A percentile compares a stretch with the other conserved stretches of the same genome.
phyloP scores from a whole-genome alignment of 2,329 filamentous ascomycete genomes.

The Clonostachys sp. region DNA sequence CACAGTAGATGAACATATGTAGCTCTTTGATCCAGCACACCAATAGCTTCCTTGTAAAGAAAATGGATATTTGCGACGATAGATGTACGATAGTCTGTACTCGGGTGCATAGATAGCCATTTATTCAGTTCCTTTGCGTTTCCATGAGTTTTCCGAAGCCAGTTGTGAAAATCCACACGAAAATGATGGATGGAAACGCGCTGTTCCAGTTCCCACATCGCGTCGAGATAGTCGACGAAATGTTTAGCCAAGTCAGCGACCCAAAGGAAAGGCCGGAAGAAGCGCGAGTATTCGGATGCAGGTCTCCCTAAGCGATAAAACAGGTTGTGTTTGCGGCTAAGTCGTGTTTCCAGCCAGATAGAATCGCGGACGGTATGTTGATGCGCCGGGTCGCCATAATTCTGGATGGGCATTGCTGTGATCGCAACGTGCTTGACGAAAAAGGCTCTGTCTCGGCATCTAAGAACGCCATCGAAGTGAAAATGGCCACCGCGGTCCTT shows the following conservation, averaged over 20 bases:
- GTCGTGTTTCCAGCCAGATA: slow-evolving; percentile 60
- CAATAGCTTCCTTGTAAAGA: slow-evolving; percentile 59
- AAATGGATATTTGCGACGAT: slow-evolving; percentile 58
- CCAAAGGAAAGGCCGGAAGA: slow-evolving; percentile 64
- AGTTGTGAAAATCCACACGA: slow-evolving; percentile 46
- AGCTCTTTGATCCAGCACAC: slow-evolving; percentile 29
- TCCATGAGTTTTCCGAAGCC: slow-evolving; percentile 44
- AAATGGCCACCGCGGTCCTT: slow-evolving; percentile 26
- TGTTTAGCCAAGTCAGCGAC: slow-evolving; percentile 67
- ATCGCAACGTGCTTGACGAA: slow-evolving; percentile 57
- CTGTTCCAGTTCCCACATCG: slow-evolving; percentile 16
- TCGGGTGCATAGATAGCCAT: slow-evolving; percentile 49
- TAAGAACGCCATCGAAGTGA: slow-evolving; percentile 58
- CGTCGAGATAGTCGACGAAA: slow-evolving; percentile 60
- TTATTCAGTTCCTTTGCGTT: slow-evolving; percentile 30
- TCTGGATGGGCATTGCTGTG: slow-evolving; percentile 56
- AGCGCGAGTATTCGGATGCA: slow-evolving; percentile 55
- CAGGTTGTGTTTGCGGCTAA: slow-evolving; percentile 33
- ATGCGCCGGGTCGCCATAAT: slow-evolving; percentile 46
- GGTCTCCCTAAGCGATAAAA: slow-evolving; percentile 63
- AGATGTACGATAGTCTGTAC: slow-evolving; percentile 57
- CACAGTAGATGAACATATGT: slow-evolving; percentile 6
- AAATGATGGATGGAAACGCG: slow-evolving; percentile 54
- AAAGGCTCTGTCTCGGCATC: slow-evolving; percentile 26
- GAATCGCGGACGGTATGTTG: slow-evolving; percentile 40